A percentile compares a stretch with the other conserved stretches of the same genome.
These are phyloP conservation scores for Amauroascus niger DNA, from an alignment of 2,329 filamentous ascomycete genomes.

Conservation along the genomic window DNA sequence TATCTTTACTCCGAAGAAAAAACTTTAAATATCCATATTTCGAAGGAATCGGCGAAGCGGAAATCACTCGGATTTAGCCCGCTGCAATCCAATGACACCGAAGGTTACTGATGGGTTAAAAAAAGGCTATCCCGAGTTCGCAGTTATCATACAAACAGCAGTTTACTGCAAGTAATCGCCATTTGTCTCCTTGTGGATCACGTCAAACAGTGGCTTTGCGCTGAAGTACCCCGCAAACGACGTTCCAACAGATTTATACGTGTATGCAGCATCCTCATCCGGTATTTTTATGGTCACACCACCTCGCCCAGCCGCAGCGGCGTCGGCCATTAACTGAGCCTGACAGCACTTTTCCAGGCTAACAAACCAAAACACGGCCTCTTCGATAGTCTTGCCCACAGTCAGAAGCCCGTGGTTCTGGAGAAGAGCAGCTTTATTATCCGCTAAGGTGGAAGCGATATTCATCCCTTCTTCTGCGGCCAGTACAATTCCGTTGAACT, in stretches of 20 bases:
- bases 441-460: slow-evolving; percentile 41
- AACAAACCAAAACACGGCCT: slow-evolving; percentile 46
- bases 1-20: too few relatives aligned
- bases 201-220: slow-evolving; percentile 61
- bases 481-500: slow-evolving; percentile 46
- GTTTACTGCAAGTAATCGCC: slow-evolving; percentile 45
- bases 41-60: too few relatives aligned
- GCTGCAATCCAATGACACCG: too few relatives aligned
- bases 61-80: too few relatives aligned
- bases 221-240: slow-evolving; percentile 58
- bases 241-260: slow-evolving; percentile 55
- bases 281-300: slow-evolving; percentile 56
- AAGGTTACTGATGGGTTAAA: too few relatives aligned
- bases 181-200: slow-evolving; percentile 53
- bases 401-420: slow-evolving; percentile 48
- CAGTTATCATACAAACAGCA: too few relatives aligned
- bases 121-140: too few relatives aligned
- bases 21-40: too few relatives aligned
- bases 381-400: slow-evolving; percentile 42
- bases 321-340: slow-evolving; percentile 45
- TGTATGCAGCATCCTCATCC: slow-evolving; percentile 58
- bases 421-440: slow-evolving; percentile 44
- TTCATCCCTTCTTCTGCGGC: slow-evolving; percentile 45
- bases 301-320: slow-evolving; percentile 48
- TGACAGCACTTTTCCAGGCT: slow-evolving; percentile 47